phyloP scores from a whole-genome alignment of 352 stramenopile genomes.

The Thalassiosira hispida region DNA sequence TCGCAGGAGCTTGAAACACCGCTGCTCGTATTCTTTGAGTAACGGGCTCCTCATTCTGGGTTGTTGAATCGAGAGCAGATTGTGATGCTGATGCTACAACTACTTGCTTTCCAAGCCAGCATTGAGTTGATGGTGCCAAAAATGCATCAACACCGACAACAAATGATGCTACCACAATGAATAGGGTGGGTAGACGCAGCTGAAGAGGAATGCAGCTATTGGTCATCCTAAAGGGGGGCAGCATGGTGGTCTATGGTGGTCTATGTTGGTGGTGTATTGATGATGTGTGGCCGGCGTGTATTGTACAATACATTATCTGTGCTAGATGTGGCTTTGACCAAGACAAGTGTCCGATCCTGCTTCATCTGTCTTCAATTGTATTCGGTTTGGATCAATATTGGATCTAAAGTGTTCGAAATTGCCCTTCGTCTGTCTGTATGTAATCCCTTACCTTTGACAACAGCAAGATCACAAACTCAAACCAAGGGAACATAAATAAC shows the following conservation, averaged over 20 bases:
- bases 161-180: not conserved
- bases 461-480: not conserved
- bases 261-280: no score
- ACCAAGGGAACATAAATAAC: not conserved
- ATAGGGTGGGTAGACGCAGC: not conserved
- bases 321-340: not conserved
- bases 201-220: no score
- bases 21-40: conserved; percentile 10
- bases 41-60: no score
- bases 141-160: not conserved
- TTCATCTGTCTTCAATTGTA: no score
- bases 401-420: no score
- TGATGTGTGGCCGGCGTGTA: no score
- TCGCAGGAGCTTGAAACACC: conserved; percentile 6
- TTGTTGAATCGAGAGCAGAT: no score
- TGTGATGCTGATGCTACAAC: no score
- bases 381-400: not conserved
- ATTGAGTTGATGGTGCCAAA: not conserved
- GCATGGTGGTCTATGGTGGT: no score
- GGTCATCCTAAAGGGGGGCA: no score
- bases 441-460: no score
- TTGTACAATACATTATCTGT: not conserved
- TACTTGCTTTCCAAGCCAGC: no score
- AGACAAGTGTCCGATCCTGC: not conserved
- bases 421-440: not conserved